Evolutionary conservation across 805 yeast species (phyloP).

Genomic region (Sungouiozyma ichnusensis): DNA sequence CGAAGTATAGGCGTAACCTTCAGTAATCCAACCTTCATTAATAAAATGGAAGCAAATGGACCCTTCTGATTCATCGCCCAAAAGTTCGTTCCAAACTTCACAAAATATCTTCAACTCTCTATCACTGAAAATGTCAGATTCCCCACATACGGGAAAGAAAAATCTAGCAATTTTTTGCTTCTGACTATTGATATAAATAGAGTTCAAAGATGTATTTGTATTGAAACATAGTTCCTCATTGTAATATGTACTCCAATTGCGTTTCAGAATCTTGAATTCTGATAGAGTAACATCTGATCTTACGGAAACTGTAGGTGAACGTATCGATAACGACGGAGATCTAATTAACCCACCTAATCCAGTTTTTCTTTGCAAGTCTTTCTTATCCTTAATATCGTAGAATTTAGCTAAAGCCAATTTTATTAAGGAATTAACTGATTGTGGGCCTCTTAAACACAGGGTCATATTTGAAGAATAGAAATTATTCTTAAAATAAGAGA

Average conservation of each 20-base stretch:
- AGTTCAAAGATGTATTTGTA: constrained; percentile 8
- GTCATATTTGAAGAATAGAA: constrained; percentile 43
- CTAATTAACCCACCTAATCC: constrained; percentile 5
- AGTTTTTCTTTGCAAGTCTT: constrained; percentile 2
- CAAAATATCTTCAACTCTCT: constrained; percentile 26
- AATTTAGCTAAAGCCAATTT: constrained; percentile 41
- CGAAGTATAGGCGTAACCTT: constrained; percentile 36
- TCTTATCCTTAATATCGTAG: constrained; percentile 22
- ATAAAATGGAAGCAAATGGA: constrained; percentile 38
- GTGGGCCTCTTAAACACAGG: constrained; percentile 55
- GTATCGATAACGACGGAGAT: not conserved
- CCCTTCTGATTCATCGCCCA: constrained; percentile 52
- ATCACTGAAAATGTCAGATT: constrained; percentile 7
- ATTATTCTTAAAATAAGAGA: constrained; percentile 31
- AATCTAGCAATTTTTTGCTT: constrained; percentile 34
- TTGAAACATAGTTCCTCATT: constrained; percentile 18
- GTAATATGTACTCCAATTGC: constrained; percentile 14
- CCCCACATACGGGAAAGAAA: constrained; percentile 33
- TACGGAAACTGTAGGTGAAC: not conserved
- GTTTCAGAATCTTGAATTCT: constrained; percentile 14
- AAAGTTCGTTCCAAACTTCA: constrained; percentile 42
- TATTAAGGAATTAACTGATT: constrained; percentile 46
- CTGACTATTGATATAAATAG: constrained; percentile 32
- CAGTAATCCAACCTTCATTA: constrained; percentile 27
- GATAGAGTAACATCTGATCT: not conserved